These are phyloP conservation scores for Podospora fimiseda DNA, from an alignment of 495 filamentous ascomycete genomes.

Conservation along the genomic window DNA sequence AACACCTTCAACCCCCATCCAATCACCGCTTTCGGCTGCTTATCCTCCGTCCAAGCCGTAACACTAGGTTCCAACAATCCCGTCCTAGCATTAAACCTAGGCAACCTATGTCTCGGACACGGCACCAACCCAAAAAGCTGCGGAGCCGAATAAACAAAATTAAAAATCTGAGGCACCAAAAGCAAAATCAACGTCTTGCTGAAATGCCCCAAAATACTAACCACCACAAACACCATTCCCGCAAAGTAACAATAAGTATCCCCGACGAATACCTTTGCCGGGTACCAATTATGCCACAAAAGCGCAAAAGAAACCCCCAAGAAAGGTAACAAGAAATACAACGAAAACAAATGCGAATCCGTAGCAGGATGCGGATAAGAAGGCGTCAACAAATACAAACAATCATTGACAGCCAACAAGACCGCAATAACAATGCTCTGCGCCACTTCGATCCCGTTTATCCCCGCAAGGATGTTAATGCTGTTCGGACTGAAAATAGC, in stretches of 20 bases:
- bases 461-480: conserved; percentile 97
- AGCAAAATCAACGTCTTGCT: conserved; percentile 91
- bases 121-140: conserved; percentile 86
- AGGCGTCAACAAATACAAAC: conserved; percentile 68
- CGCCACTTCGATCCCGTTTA: conserved; percentile 94
- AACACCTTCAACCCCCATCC: conserved; percentile 55
- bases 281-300: conserved; percentile 91
- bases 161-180: conserved; percentile 91
- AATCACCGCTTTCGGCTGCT: conserved; percentile 62
- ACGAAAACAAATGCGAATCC: conserved; percentile 90
- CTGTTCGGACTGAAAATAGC: conserved; percentile 96
- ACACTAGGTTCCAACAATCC: conserved; percentile 78
- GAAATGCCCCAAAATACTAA: conserved; percentile 94
- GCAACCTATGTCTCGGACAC: conserved; percentile 87
- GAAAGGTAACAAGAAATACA: conserved; percentile 91
- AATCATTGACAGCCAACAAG: conserved; percentile 78
- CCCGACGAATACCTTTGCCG: conserved; percentile 88
- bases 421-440: conserved; percentile 88
- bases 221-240: conserved; percentile 97
- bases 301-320: conserved; percentile 85
- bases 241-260: conserved; percentile 99
- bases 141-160: conserved; percentile 87
- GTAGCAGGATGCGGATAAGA: conserved; percentile 81
- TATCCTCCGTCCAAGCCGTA: conserved; percentile 62
- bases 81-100: conserved; percentile 76